Percentiles rank a stretch among this genome's conserved stretches.
phyloP scores from a whole-genome alignment of 176 grass and related monocot species.

The Phragmites australis region DNA sequence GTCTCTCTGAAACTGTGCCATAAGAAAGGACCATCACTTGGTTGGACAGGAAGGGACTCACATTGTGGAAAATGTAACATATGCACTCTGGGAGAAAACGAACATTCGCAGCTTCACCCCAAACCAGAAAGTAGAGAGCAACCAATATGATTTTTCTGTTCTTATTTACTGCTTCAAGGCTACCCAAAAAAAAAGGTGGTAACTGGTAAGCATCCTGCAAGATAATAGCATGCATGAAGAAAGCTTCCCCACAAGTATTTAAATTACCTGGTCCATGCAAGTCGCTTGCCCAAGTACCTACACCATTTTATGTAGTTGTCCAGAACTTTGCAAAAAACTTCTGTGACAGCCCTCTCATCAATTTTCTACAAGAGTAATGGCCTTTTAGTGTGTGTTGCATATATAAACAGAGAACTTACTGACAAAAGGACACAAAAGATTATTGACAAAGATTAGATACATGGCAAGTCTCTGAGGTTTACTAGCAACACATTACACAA shows the following conservation, averaged over 20 bases:
- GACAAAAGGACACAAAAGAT: not conserved
- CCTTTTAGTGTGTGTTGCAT: constrained; percentile 4
- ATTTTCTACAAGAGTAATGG: constrained; percentile 69
- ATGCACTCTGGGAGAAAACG: constrained; percentile 95
- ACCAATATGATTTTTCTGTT: constrained; percentile 86
- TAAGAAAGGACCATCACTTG: not conserved
- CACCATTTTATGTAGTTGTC: constrained; percentile 99
- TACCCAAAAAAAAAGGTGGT: constrained; percentile 42
- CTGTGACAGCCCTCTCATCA: constrained; percentile 80
- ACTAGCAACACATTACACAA: not conserved
- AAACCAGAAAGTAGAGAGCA: constrained; percentile 89
- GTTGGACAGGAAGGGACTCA: constrained; percentile 50
- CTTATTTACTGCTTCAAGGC: constrained; percentile 75
- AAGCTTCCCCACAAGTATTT: not conserved
- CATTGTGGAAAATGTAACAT: constrained; percentile 98
- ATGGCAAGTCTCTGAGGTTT: not conserved
- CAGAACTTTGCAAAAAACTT: constrained; percentile 86
- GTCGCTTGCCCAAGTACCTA: constrained; percentile 69
- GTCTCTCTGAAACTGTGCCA: not conserved
- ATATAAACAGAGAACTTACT: not conserved
- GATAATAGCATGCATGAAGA: constrained; percentile 21
- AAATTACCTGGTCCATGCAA: constrained; percentile 89
- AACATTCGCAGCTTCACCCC: constrained; percentile 94
- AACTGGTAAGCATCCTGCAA: constrained; percentile 7
- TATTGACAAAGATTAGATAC: not conserved